Base-by-base conservation (phyloP, 2,329 filamentous ascomycete genomes). In the Aspergillus quadricinctus region DNA sequence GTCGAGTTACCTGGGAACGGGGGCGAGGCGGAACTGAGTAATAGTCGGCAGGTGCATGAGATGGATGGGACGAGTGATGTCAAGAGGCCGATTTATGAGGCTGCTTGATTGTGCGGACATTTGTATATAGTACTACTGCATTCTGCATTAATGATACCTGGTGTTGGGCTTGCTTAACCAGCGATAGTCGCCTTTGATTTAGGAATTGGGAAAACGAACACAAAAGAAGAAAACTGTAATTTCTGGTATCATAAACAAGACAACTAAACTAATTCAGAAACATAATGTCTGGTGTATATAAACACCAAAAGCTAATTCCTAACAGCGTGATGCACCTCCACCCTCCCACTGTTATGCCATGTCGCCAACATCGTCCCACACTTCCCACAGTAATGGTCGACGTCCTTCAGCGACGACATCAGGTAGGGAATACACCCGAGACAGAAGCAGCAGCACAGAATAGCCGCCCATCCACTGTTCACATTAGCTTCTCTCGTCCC, bases 371-470 rank as follows among this genome's bases (percentile, higher is more conserved):
- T 57, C 1, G 69, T 69, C 35, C 75, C 74, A 56, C 79, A 81
- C 31, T 72, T 69, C 1, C 77, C 77, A 54, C 79, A 81, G 57
- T 74, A 74, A 62, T 81, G 79, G 58, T 77, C 66, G 3, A 78
- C 76, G 53, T 81, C 77, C 66, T 81, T 81, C 52, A 78, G 67
- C 46, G 71, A 73, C 27, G 72, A 72, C 64, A 80, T 73, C 29
- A 80, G 41, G 59, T 81, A 81, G 0, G 79, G 78, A 48, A 81
- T 74, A 60, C 78, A 81, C 11, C 78, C 77, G 4, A 80, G 61
- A 58, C 76, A 78, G 57, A 65, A 64, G 53, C 73, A 66, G 55
- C 69, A 72, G 69, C 79, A 81, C 49, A 79, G 63, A 25, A 75
- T 62, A 4, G 72, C 66, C 9, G 75, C 79, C 78, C 77, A 81